Conservation (phyloP, 2,329 filamentous ascomycete genomes). For the Colletotrichum phormii region DNA sequence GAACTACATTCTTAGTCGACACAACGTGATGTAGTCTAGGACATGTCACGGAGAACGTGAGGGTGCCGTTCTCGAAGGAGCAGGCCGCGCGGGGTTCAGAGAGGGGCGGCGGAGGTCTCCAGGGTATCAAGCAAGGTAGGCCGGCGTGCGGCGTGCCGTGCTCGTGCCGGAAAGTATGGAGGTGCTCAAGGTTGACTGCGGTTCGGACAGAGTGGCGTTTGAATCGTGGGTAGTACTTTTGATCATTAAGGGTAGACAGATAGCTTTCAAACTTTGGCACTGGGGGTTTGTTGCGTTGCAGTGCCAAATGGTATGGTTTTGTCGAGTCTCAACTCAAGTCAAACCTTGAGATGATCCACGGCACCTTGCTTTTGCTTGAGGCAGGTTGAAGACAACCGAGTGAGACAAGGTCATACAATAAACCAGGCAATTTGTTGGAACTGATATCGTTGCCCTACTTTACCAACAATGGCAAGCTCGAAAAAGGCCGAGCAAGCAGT, state of each 20-base stretch:
- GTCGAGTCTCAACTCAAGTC: not conserved
- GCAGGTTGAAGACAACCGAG: not conserved
- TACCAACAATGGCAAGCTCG: too few relatives aligned
- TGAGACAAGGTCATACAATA: not conserved
- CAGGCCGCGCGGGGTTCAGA: not conserved
- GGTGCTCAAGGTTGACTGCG: not conserved
- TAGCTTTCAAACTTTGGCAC: not conserved
- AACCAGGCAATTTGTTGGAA: not conserved
- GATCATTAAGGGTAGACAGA: too few relatives aligned
- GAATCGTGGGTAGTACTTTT: not conserved
- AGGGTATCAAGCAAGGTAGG: slow-evolving; percentile 1
- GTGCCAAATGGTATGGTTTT: not conserved
- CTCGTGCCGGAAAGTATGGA: not conserved
- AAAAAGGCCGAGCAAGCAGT: not conserved
- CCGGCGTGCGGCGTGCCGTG: slow-evolving; percentile 12
- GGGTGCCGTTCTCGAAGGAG: not conserved
- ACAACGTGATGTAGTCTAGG: not conserved
- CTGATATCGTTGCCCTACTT: too few relatives aligned
- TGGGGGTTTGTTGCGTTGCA: not conserved
- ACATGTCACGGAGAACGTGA: not conserved
- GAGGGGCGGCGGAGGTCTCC: slow-evolving; percentile 6
- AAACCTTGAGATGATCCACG: not conserved
- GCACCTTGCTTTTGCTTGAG: not conserved
- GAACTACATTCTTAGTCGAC: not conserved
- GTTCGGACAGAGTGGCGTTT: not conserved